Evolutionary conservation across 805 yeast genomes (phyloP), one percentile per base, ranked within the genome.

Genomic region (Wickerhamomyces chaumierensis): DNA sequence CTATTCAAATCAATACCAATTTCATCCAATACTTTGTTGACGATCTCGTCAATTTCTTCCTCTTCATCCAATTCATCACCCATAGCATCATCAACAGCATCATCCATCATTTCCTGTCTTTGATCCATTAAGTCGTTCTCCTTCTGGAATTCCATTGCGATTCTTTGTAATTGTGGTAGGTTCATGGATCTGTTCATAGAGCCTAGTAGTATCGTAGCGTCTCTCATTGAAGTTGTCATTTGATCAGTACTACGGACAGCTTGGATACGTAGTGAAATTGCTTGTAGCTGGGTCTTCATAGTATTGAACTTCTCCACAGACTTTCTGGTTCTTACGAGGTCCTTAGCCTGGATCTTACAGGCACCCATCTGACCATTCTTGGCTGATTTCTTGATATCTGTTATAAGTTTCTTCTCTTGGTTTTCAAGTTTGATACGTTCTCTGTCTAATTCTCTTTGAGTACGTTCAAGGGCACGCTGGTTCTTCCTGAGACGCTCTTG

Each of bases 71-170:
- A 76, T 51, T 85, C 96, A 52, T 80, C 86, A 39, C 81, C 95
- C 92, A 92, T 86, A 16, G 92, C 83, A 57, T 90, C 96, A 56
- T 92, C 99, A 51, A 92, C 81, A 16, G 96, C 94, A 56, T 92
- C 98, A 56, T 92, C 98, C 82, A 92, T 92, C 75, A 94, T 85
- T 58, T 94, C 99, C 60, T 94, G 97, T 53, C 95, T 80, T 63
- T 92, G 98, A 59, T 90, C 96, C 97, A 92, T 92, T 50, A 94
- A 65, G 56, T 94, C 98, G 60, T 83, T 85, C 54, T 90, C 95
- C 52, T 75, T 78, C 53, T 92, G 95, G 59, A 92, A 92, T 52
- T 92, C 97, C 82, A 85, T 88, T 3, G 96, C 86, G 17, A 92
- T 92, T 44, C 81, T 73, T 41, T 85, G 81, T 43, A 92, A 64